A percentile compares a stretch with the other conserved stretches of the same genome.
Evolutionary conservation across 441 rosid genomes (phyloP).

Genomic region (Gossypium laxum): DNA sequence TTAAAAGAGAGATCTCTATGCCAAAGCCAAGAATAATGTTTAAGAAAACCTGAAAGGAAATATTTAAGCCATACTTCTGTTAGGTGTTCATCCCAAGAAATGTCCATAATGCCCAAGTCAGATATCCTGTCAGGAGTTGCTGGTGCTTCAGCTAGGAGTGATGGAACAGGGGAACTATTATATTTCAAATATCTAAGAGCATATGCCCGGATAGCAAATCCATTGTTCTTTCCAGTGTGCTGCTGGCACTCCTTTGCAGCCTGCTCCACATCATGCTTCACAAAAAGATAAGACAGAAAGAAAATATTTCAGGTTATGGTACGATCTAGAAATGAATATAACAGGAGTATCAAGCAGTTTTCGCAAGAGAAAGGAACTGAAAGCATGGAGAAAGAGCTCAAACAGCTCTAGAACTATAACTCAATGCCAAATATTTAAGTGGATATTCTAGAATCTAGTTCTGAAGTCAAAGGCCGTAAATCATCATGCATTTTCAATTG

Average conservation of each 20-base stretch:
- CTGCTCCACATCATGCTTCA: slow-evolving; percentile 31
- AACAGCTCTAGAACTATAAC: neutral
- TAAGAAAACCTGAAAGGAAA: slow-evolving; percentile 10
- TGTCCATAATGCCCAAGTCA: slow-evolving; percentile 44
- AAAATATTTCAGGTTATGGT: neutral
- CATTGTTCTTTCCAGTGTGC: slow-evolving; percentile 27
- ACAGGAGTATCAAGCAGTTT: neutral
- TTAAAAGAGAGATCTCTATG: neutral
- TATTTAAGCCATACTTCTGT: slow-evolving; percentile 54
- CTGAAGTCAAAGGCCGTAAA: neutral
- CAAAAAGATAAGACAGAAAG: neutral
- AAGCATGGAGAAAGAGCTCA: neutral
- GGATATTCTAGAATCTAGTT: neutral
- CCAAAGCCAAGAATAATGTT: slow-evolving; percentile 8
- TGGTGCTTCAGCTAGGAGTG: slow-evolving; percentile 55
- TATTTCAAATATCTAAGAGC: slow-evolving; percentile 70
- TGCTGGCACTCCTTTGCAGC: slow-evolving; percentile 33
- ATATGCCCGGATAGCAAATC: slow-evolving; percentile 49
- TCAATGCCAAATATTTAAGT: neutral
- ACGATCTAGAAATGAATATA: neutral
- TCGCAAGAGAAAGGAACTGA: neutral
- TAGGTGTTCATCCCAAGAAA: slow-evolving; percentile 62
- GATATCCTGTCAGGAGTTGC: slow-evolving; percentile 48
- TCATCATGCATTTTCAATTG: neutral
- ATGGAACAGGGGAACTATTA: slow-evolving; percentile 36